Evolutionary conservation across 345 rosid genomes (phyloP).

Genomic region (Capsella bursapastoris): DNA sequence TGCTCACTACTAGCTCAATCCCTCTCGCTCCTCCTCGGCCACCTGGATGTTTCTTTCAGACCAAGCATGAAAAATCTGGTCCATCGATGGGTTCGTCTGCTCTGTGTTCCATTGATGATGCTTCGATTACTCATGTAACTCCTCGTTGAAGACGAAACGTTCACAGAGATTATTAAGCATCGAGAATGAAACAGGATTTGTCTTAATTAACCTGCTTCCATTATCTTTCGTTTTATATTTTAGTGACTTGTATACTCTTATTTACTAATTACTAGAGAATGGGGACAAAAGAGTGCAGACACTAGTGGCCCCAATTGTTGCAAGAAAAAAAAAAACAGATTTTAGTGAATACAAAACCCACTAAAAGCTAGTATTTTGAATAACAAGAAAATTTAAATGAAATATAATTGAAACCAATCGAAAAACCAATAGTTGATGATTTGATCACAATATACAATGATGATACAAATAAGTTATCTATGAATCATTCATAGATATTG

Average conservation of each 20-base stretch:
- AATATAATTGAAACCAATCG: no score
- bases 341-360: no score
- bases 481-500: no score
- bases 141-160: conserved; percentile 10
- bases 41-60: conserved; percentile 26
- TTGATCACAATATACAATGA: no score
- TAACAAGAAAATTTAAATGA: no score
- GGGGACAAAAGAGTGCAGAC: not conserved
- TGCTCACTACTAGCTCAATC: conserved; percentile 48
- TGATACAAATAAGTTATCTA: no score
- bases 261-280: not conserved
- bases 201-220: not conserved
- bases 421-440: no score
- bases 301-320: not conserved
- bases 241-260: not conserved
- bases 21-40: conserved; percentile 34
- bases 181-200: not conserved
- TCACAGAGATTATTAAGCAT: not conserved
- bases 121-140: not conserved
- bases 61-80: not conserved
- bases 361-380: no score
- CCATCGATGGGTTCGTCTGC: not conserved
- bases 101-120: conserved; percentile 26
- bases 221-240: not conserved
- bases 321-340: no score